Conservation (phyloP, 2,329 filamentous ascomycete species). For the Zarea fungicola region DNA sequence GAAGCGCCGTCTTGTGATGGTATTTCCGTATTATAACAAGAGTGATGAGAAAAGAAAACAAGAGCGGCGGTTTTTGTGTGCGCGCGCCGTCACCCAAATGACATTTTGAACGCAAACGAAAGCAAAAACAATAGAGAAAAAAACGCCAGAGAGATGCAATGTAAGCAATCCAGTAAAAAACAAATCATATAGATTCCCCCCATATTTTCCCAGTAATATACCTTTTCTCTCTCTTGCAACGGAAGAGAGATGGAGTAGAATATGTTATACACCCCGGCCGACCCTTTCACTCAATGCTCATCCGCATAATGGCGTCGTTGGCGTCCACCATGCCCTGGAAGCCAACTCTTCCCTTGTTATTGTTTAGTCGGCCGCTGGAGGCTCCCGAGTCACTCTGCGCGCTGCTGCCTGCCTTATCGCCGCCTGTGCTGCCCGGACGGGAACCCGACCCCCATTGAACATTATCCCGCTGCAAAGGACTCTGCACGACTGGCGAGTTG, state of each 20-base stretch:
- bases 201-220: no score
- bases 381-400: conserved; percentile 48
- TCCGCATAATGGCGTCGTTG: conserved; percentile 92
- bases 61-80: no score
- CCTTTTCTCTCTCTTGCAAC: no score
- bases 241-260: not conserved
- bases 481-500: conserved; percentile 83
- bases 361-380: conserved; percentile 36
- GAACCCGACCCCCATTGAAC: conserved; percentile 76
- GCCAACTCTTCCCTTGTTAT: conserved; percentile 61
- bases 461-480: conserved; percentile 68
- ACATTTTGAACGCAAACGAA: no score
- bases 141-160: no score
- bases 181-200: no score
- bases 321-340: conserved; percentile 93
- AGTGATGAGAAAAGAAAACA: not conserved
- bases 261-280: no score
- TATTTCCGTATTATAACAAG: not conserved
- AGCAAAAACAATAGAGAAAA: not conserved
- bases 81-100: no score
- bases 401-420: conserved; percentile 45
- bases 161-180: no score
- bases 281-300: conserved; percentile 90
- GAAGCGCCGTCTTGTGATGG: conserved; percentile 4
- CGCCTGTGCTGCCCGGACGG: conserved; percentile 58